Evolutionary conservation across 1,139 yeast genomes (phyloP), one percentile per base, ranked within the genome.

Genomic region (Taphrina deformans): DNA sequence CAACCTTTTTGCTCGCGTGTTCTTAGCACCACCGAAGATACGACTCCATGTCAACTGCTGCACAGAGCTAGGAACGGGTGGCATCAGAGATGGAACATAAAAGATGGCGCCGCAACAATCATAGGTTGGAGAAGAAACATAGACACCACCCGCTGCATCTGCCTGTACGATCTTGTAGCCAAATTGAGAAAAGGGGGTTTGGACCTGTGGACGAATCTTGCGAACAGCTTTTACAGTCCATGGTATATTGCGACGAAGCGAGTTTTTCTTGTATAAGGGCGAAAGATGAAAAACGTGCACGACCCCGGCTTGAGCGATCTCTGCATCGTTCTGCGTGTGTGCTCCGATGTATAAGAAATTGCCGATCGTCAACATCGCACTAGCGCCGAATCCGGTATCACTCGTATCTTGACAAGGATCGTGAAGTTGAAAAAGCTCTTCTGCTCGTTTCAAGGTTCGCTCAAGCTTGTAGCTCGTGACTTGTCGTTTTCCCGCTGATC

Each of bases 331-430:
- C 12, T 48, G 55, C 10, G 44, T 40, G 6, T 33, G 38, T 3
- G 63, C 23, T 27, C 50, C 63, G 10, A 59, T 23, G 41, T 59
- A 59, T 16, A 59, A 56, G 16, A 38, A 40, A 23, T 50, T 50
- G 27, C 50, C 50, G 12, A 24, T 41, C 7, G 63, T n/a, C 31
- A 59, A 27, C 6, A 35, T 9, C n/a, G 31, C 56, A 1, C 50
- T 35, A 10, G 55, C 27, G 14, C 63, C 63, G 27, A 59, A 59
- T 23, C 56, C 63, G n/a, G 56, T 59, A 38, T 50, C 50, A 10
- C 50, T 33, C n/a, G 9, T 10, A 12, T 59, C 55, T 29, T 18
- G 29, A 9, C 55, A 40, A 9, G 63, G 56, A 40, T 59, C 63
- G 1, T 21, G n/a, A 7, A 59, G 12, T 3, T n/a, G 31, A 26